phyloP scores from a whole-genome alignment of 2,329 filamentous ascomycete species.

The Byssochlamys sp. region DNA sequence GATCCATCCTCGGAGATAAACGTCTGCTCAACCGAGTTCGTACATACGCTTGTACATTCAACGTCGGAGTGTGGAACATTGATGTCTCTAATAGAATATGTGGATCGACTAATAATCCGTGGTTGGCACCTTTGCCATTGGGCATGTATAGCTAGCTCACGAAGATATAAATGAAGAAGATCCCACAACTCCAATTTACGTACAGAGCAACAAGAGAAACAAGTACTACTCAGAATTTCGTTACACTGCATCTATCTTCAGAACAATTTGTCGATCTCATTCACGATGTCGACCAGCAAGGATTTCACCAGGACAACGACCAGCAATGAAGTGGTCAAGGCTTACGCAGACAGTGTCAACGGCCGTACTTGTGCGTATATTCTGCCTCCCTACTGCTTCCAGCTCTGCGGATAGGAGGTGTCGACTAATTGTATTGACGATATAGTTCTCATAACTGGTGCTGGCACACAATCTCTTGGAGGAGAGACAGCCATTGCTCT shows the following conservation, averaged over 20 bases:
- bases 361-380: background rate
- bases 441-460: conserved; percentile 12
- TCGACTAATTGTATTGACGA: background rate
- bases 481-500: conserved; percentile 10
- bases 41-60: background rate
- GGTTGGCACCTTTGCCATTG: background rate
- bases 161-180: background rate
- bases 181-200: background rate
- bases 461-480: conserved; percentile 9
- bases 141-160: background rate
- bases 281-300: background rate
- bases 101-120: background rate
- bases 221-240: no score
- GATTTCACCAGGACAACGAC: background rate
- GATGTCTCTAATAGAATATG: background rate
- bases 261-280: background rate
- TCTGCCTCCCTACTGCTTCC: background rate
- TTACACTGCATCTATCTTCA: background rate
- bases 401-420: background rate
- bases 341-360: background rate
- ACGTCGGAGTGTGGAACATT: background rate
- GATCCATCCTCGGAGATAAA: background rate
- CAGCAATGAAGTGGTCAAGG: background rate
- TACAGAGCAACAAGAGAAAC: background rate
- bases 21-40: background rate